Base-by-base conservation (phyloP, 352 stramenopile species). In the Ophiocytium majus region DNA sequence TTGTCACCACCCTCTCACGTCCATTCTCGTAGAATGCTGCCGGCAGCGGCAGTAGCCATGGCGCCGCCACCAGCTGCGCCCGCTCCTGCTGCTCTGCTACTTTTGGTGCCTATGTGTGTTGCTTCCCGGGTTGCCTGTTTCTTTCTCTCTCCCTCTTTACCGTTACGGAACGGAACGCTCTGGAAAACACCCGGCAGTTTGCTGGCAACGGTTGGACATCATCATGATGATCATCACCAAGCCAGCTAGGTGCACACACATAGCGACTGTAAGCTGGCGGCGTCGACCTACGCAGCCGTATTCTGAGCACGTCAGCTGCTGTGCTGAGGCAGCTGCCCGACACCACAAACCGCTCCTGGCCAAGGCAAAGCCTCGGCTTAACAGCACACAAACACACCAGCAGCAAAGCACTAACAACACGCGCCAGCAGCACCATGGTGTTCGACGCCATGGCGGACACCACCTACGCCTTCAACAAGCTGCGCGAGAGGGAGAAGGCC, bases 401-500 rank as follows among this genome's bases (percentile, higher is more conserved):
- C 23, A 71, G 28, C 23, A 28, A 71, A 71, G 57, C 28, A 71
- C 19, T 23, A 23, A 71, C 28, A 71, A 71, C 19, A 23, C 28
- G 57, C 57, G 28, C 28, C 28, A 71, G 19, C 57, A 71, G 28
- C 19, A 71, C 28, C 14, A 43, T 35, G 35, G 35, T 14, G 66
- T 43, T 78, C 35, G 66, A 78, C 14, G 5, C 32, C 32, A 78
- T 78, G 5, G 66, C 66, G 32, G 66, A 78, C 35, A 78, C 66
- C 32, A 35, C 32, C 32, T 43, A 78, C 35, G 66, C 66, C 32
- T 78, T 78, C 17, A 78, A 78, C 35, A 78, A 43, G 35, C 32
- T 78, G 5, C 66, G 66, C 5, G 66, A 78, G 66, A 35, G 66
- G 14, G 66, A 78, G 35, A 78, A 78, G 17, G 66, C 66, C 32